Conservation (phyloP, 2,329 filamentous ascomycete genomes). For the Aspergillus felis region DNA sequence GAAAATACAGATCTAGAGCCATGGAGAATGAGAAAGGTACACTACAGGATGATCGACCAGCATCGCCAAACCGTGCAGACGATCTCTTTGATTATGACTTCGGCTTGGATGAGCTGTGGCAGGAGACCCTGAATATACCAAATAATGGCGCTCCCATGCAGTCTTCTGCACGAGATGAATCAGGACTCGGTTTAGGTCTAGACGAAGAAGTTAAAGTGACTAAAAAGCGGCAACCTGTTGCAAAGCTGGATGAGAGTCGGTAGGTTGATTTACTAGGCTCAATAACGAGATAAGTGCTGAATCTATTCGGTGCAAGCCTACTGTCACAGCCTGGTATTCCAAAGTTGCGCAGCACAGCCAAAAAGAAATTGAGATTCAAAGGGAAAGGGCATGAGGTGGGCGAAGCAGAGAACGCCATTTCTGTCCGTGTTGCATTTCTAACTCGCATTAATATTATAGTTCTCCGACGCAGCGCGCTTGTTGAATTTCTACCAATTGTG, state of each 20-base stretch:
- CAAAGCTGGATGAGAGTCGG: constrained; percentile 83
- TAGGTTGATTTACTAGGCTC: constrained; percentile 31
- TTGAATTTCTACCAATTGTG: constrained; percentile 92
- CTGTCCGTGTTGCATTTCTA: not conserved
- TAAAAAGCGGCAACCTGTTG: constrained; percentile 70
- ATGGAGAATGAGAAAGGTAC: constrained; percentile 11
- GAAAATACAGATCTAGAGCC: not conserved
- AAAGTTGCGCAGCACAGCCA: constrained; percentile 68
- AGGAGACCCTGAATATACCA: constrained; percentile 31
- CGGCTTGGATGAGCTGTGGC: constrained; percentile 50
- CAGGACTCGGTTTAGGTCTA: constrained; percentile 64
- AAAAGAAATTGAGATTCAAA: constrained; percentile 70
- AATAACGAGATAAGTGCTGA: not conserved
- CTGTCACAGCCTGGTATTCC: constrained; percentile 80
- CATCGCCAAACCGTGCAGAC: constrained; percentile 51
- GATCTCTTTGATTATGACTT: constrained; percentile 75
- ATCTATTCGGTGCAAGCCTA: constrained; percentile 51
- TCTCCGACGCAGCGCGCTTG: constrained; percentile 75
- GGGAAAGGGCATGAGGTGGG: constrained; percentile 88
- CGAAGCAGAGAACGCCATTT: not conserved
- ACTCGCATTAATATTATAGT: constrained; percentile 48
- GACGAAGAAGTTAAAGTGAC: constrained; percentile 81
- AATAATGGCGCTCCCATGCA: constrained; percentile 18
- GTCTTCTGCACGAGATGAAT: constrained; percentile 35
- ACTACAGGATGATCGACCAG: constrained; percentile 12